phyloP scores from a whole-genome alignment of 2,329 filamentous ascomycete genomes.

The Penicillium sp. region DNA sequence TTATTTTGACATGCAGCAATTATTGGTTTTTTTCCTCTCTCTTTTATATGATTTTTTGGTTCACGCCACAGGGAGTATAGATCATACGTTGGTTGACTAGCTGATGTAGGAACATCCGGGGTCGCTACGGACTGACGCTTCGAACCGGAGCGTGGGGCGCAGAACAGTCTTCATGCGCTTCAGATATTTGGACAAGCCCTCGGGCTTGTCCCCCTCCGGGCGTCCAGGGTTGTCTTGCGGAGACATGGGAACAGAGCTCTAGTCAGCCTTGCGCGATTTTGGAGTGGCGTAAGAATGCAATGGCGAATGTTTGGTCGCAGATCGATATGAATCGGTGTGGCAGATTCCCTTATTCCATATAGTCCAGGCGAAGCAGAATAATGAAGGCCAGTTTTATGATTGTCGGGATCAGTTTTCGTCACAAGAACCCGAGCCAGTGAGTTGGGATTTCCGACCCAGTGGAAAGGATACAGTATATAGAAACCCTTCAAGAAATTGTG shows the following conservation, averaged over 20 bases:
- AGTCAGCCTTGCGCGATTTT: conserved; percentile 2
- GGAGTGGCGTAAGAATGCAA: conserved; percentile 15
- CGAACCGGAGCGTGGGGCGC: conserved; percentile 31
- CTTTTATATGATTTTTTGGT: neutral
- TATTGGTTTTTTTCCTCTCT: neutral
- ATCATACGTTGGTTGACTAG: conserved; percentile 23
- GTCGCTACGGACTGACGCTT: conserved; percentile 28
- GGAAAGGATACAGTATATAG: neutral
- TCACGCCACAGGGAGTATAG: neutral
- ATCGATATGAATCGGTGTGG: conserved; percentile 2
- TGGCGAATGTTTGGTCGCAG: conserved; percentile 14
- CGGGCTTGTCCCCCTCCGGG: conserved; percentile 26
- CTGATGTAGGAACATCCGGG: conserved; percentile 13
- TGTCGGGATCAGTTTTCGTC: neutral
- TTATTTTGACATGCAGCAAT: neutral
- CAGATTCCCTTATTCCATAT: conserved; percentile 17
- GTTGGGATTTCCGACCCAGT: neutral
- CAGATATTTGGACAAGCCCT: conserved; percentile 41
- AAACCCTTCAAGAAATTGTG: neutral
- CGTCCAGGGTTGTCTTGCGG: conserved; percentile 15
- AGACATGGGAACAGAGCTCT: conserved; percentile 25
- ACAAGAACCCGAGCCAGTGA: conserved; percentile 3
- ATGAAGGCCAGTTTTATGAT: too few species aligned
- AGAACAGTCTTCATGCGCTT: conserved; percentile 42
- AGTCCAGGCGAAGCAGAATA: neutral